Base-by-base conservation (phyloP, 1,284 basidiomycete genomes). In the Sporisorium iseilematis-ciliati region DNA sequence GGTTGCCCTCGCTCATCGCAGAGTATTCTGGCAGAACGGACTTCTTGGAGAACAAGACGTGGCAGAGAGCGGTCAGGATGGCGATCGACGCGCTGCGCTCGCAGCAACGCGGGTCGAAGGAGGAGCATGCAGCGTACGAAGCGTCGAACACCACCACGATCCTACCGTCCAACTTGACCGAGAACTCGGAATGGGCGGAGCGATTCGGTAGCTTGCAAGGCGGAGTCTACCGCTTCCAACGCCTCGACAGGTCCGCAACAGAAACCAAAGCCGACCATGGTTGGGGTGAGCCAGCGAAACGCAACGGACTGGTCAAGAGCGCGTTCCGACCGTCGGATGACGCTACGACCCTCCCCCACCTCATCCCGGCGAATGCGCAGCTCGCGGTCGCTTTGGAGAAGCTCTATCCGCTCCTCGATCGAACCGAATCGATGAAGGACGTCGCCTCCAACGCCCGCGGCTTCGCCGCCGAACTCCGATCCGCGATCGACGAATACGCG, bases 241-340 rank as follows among this genome's bases (percentile, higher is more conserved):
- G 80, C 1, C n/a, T 62, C 18, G 71, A 65, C 10, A 25, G 70
- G 2, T 57, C 70, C 1, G 67, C 74, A 1, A 75, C 77, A 3
- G 80, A 82, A 57, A 82, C 80, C 3, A 72, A 68, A 25, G 60
- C 67, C 7, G 67, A 79, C 14, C 55, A 59, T n/a, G 80, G 80
- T 8, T 75, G 81, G 62, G 80, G 80, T 20, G 80, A 82, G 29
- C 71, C 69, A 0, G 70, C 64, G 0, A 12, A n/a, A 14, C 49
- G 49, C 26, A 74, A 55, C 14, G 79, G 79, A 2, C 18, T 82
- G n/a, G 75, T 82, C 41, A 82, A 81, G 51, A 56, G 49, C 10
- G 79, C 64, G 11, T 82, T 82, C 62, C 59, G 80, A 1, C 80
- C 80, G 0, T 60, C 55, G 5, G 80, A 82, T 38, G 80, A 82